These are phyloP conservation scores for Xanthoconium stramineum DNA, from an alignment of 768 basidiomycete genomes.

Conservation along the genomic window DNA sequence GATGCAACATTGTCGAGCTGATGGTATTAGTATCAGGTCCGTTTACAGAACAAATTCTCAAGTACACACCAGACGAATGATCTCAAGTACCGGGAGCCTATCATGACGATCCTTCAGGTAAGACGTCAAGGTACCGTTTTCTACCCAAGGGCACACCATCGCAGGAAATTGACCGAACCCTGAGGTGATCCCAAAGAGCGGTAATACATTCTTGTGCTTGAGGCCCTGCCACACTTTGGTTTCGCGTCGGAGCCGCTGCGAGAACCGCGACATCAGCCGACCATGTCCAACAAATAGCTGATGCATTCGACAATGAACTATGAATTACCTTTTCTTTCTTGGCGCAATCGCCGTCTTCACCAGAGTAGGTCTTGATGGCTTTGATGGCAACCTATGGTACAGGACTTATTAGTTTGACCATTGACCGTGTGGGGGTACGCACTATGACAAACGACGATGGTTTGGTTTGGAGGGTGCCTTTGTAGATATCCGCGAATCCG, in stretches of 20 bases:
- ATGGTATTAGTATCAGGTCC: background rate
- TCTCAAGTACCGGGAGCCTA: background rate
- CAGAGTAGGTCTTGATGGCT: conserved; percentile 3
- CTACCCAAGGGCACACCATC: conserved; percentile 1
- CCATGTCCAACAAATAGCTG: too few relatives aligned
- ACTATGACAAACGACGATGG: background rate
- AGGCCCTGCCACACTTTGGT: conserved; percentile 1
- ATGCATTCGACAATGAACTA: too few relatives aligned
- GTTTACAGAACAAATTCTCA: background rate
- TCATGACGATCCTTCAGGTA: background rate
- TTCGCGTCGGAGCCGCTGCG: background rate
- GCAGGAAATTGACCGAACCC: background rate
- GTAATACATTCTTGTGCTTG: background rate
- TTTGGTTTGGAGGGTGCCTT: background rate
- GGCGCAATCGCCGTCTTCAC: conserved; percentile 1
- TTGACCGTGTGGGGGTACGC: background rate
- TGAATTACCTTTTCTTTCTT: conserved; percentile 10
- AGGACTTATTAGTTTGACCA: background rate
- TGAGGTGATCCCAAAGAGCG: background rate
- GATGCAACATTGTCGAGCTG: background rate
- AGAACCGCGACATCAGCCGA: too few relatives aligned
- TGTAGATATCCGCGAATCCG: conserved; percentile 8
- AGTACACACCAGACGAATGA: background rate
- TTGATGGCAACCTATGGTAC: conserved; percentile 5
- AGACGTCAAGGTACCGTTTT: background rate